These are phyloP conservation scores for Mallotus nudiflorus DNA, from an alignment of 345 rosid species.

Conservation along the genomic window DNA sequence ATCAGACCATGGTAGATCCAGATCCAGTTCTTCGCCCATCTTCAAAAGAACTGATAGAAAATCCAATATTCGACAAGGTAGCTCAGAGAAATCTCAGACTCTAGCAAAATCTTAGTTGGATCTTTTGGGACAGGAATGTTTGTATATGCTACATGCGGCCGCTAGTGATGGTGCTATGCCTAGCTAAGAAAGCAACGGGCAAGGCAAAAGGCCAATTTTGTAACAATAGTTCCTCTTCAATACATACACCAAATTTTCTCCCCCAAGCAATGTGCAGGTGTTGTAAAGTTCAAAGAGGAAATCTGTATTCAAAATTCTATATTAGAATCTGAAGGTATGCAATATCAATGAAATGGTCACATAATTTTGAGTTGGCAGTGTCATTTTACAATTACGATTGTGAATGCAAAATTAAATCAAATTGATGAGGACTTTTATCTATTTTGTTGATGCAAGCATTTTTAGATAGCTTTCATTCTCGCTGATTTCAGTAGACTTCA, in stretches of 20 bases:
- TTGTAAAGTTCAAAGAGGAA: not conserved
- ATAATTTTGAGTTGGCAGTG: too few relatives aligned
- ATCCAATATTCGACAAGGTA: slow-evolving; percentile 63
- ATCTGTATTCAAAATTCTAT: too few relatives aligned
- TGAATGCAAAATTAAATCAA: too few relatives aligned
- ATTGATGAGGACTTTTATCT: too few relatives aligned
- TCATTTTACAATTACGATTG: too few relatives aligned
- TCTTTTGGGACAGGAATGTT: not conserved
- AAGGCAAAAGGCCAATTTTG: slow-evolving; percentile 13
- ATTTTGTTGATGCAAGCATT: too few relatives aligned
- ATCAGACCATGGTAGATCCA: slow-evolving; percentile 80
- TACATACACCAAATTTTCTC: slow-evolving; percentile 13
- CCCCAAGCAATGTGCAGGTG: not conserved
- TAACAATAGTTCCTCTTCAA: not conserved
- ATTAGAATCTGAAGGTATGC: too few relatives aligned
- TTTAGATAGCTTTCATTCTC: too few relatives aligned
- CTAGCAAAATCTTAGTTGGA: not conserved
- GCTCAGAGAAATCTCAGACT: slow-evolving; percentile 28
- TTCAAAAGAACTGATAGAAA: slow-evolving; percentile 60
- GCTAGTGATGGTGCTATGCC: not conserved
- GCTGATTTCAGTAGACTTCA: too few relatives aligned
- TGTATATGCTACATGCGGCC: slow-evolving; percentile 4
- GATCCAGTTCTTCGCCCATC: slow-evolving; percentile 75
- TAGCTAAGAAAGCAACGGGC: not conserved
- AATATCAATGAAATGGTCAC: too few relatives aligned